phyloP scores from a whole-genome alignment of 371 early-diverging fungal genomes.

The Cokeromyces recurvatus region DNA sequence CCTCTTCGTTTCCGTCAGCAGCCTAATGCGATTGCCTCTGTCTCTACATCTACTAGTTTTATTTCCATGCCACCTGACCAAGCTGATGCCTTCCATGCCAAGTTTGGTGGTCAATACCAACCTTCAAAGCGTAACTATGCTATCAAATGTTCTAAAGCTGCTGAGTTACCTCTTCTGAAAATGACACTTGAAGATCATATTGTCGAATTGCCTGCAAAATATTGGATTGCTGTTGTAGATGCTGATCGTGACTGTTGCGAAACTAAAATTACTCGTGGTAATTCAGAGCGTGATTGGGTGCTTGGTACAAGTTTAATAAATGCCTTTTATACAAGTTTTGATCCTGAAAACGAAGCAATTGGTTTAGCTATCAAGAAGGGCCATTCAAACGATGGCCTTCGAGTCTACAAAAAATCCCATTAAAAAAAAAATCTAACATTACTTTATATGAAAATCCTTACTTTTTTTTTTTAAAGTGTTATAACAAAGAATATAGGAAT shows the following conservation, averaged over 20 bases:
- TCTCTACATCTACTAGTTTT: conserved; percentile 30
- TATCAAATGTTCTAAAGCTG: conserved; percentile 34
- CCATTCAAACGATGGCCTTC: conserved; percentile 26
- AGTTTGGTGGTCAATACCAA: conserved; percentile 30
- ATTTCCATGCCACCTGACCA: conserved; percentile 39
- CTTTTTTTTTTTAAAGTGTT: not conserved
- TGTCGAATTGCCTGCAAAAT: conserved; percentile 35
- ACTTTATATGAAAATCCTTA: no score
- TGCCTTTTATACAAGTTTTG: conserved; percentile 39
- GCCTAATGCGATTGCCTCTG: conserved; percentile 31
- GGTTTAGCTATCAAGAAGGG: conserved; percentile 42
- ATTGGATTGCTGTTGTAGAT: conserved; percentile 34
- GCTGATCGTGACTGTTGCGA: conserved; percentile 30
- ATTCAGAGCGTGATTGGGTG: conserved; percentile 36
- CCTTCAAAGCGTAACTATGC: conserved; percentile 21
- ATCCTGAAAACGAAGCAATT: conserved; percentile 32
- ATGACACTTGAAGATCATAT: conserved; percentile 32
- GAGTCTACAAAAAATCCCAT: conserved; percentile 29
- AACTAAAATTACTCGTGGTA: conserved; percentile 36
- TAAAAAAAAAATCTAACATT: not conserved
- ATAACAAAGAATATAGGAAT: no score
- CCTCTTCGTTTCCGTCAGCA: conserved; percentile 24
- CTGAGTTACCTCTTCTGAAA: conserved; percentile 31
- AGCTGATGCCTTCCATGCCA: conserved; percentile 38
- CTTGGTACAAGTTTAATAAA: conserved; percentile 40